Evolutionary conservation across 495 filamentous ascomycete species (phyloP).

Genomic region (Poronia punctata): DNA sequence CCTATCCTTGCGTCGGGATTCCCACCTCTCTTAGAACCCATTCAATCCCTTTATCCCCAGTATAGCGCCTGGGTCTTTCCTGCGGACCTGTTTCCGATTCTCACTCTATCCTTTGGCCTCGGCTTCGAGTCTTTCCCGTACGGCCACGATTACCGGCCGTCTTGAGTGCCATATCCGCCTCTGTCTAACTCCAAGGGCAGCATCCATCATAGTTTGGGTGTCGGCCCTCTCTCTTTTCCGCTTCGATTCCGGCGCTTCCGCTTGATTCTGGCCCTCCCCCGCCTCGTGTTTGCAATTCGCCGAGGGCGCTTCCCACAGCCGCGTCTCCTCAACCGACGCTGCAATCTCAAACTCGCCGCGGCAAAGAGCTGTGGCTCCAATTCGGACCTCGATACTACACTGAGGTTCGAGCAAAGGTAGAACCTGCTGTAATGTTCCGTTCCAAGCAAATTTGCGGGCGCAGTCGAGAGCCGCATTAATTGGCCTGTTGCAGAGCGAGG

Average conservation of each 20-base stretch:
- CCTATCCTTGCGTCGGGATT: too few relatives aligned
- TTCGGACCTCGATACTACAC: constrained; percentile 45
- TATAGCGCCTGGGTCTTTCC: not conserved
- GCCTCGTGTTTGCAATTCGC: constrained; percentile 14
- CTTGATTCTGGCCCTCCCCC: constrained; percentile 17
- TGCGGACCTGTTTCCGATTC: not conserved
- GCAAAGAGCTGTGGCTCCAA: constrained; percentile 66
- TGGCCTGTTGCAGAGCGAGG: constrained; percentile 65
- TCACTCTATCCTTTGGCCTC: constrained; percentile 1
- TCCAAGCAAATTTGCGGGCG: constrained; percentile 75
- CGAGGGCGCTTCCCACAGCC: constrained; percentile 27
- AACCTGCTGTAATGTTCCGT: constrained; percentile 70
- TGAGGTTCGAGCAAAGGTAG: constrained; percentile 54
- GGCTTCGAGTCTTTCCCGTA: constrained; percentile 31
- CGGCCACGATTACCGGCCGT: constrained; percentile 56
- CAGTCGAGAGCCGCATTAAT: constrained; percentile 73
- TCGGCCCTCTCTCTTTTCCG: constrained; percentile 33
- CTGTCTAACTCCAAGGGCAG: constrained; percentile 50
- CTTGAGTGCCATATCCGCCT: constrained; percentile 68
- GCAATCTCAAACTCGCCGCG: constrained; percentile 77
- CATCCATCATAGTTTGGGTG: constrained; percentile 50
- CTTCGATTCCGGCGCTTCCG: constrained; percentile 14
- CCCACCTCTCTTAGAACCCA: too few relatives aligned
- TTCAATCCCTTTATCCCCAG: not conserved
- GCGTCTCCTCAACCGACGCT: constrained; percentile 75